A percentile compares a stretch with the other conserved stretches of the same genome.
These are phyloP conservation scores for Mycena latifolia DNA, from an alignment of 768 basidiomycete species.

Conservation along the genomic window DNA sequence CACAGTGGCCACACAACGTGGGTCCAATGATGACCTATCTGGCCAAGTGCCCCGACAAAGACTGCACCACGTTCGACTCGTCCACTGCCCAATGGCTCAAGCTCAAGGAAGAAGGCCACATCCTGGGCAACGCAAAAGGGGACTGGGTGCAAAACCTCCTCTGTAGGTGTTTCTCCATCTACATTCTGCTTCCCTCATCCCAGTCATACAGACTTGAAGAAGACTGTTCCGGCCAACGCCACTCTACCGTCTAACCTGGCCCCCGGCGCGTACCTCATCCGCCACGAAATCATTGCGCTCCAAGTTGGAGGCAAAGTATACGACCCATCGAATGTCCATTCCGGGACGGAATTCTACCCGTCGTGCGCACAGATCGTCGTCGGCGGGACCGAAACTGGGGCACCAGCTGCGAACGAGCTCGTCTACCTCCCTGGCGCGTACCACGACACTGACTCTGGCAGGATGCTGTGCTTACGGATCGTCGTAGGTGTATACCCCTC, in stretches of 20 bases:
- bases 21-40: too few species aligned
- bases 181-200: too few species aligned
- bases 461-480: too few species aligned
- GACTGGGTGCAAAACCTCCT: slow-evolving; percentile 54
- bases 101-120: too few species aligned
- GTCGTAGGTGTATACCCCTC: too few species aligned
- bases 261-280: slow-evolving; percentile 65
- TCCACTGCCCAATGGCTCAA: too few species aligned
- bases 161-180: slow-evolving; percentile 40
- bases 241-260: slow-evolving; percentile 52
- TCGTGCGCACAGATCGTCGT: slow-evolving; percentile 61
- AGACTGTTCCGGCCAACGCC: slow-evolving; percentile 41
- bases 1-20: too few species aligned
- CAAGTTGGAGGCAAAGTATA: too few species aligned
- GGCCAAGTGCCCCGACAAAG: too few species aligned
- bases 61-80: too few species aligned
- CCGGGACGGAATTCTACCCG: slow-evolving; percentile 71
- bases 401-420: slow-evolving; percentile 48
- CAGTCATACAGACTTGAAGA: background rate
- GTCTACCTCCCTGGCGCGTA: slow-evolving; percentile 68
- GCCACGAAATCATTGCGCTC: slow-evolving; percentile 69
- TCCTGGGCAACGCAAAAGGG: slow-evolving; percentile 13
- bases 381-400: slow-evolving; percentile 51
- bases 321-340: slow-evolving; percentile 36
- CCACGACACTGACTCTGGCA: slow-evolving; percentile 44